Base-by-base conservation (phyloP, 352 stramenopile species). In the Phytopythium boreale region DNA sequence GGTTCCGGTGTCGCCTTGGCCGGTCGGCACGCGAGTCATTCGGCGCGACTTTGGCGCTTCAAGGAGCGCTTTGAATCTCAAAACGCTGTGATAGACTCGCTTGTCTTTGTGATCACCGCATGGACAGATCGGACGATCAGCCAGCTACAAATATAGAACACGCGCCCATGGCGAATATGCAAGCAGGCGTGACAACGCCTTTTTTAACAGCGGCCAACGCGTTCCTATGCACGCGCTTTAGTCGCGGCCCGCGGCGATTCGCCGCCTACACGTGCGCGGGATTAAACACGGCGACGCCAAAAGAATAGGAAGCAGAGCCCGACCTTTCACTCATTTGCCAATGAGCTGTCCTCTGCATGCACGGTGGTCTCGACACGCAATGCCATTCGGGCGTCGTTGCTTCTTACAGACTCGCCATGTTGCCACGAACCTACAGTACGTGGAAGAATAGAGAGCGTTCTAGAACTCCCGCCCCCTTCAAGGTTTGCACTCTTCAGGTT, bases 21-120 rank as follows among this genome's bases (percentile, higher is more conserved):
- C 17, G 41, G 31, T 36, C 31, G 29, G 29, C 29, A 20, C 14
- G 14, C 14, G 37, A 20, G 14, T 47, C 41, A 8, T 22, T 24
- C 9, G 17, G 15, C 5, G 19, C 41, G 43, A 24, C 22, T 52
- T 31, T 27, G 46, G 4, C 46, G 46, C 22, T 52, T 52, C 46
- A 52, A 52, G n/a, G 46, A 52, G 43, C 19, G 41, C 41, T 46
- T 46, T 46, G 41, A 15, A 46, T 46, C 41, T n/a, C 3, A 39
- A 39, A 14, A 14, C 10, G 6, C 6, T 15, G 41, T 46, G 41
- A 46, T 46, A 20, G 41, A 15, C 17, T 22, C 10, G 43, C 43
- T 50, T 50, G 46, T 52, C 46, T 52, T 52, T 52, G 46, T 29
- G 44, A 24, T 51, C 22, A n/a, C n/a, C n/a, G n/a, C n/a, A 31